Evolutionary conservation across 2,329 filamentous ascomycete genomes (phyloP), one percentile per base, ranked within the genome.

Genomic region (Penicillium sp.): DNA sequence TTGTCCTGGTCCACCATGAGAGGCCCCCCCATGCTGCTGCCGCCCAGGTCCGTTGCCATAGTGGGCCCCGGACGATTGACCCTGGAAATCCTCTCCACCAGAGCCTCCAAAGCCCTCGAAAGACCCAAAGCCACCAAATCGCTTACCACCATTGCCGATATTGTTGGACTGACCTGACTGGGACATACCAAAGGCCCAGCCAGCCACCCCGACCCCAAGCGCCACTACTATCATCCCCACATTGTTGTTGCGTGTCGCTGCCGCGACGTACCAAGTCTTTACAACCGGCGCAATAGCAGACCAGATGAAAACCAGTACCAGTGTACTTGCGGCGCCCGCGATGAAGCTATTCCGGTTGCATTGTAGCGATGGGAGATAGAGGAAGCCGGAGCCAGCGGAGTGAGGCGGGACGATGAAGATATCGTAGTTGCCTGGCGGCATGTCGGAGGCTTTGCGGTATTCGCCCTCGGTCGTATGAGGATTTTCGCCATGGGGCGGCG

Each of bases 321-420:
- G 78, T 2, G 91, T 92, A 60, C 86, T 89, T 41, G 87, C 89
- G 67, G 92, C 92, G 31, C 94, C 94, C 3, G 93, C 92, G 22
- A 92, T 83, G 75, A 97, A 98, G 77, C 91, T 96, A 76, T 96
- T 96, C 70, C 89, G 83, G 70, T 95, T 91, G 19, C 91, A 89
- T 71, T 89, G 85, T 61, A 98, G 77, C 0, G 93, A 96, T 0
- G 94, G 94, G n/a, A 98, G 85, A 75, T 98, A 97, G 31, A 98
- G 81, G 76, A 97, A 97, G 36, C 94, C 94, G 0, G 88, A 87
- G 54, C 94, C 94, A 6, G 93, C 85, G 11, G 92, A 94, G 75
- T 96, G 92, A 49, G 93, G 91, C 7, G 94, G 94, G 70, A 98
- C 93, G 74, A 97, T 89, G 79, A 97, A 97, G 73, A 98, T 96